Conservation (phyloP, 768 basidiomycete species). For the Russula foetens region DNA sequence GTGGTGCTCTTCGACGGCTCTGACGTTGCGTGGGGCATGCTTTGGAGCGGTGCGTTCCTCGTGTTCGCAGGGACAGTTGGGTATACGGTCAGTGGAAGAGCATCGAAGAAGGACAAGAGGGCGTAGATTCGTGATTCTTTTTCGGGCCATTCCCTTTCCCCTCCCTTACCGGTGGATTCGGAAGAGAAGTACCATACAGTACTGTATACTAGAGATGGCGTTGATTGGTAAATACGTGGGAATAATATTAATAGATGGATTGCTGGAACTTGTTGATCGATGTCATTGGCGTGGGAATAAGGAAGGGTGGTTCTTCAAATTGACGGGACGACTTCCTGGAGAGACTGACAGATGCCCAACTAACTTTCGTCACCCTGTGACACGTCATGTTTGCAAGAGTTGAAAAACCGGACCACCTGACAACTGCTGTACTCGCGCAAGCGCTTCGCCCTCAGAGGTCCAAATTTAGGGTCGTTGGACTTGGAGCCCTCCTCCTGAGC, state of each 20-base stretch:
- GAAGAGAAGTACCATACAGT: too few relatives aligned
- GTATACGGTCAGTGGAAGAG: slow-evolving; percentile 42
- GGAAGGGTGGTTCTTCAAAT: too few relatives aligned
- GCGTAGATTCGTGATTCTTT: background rate
- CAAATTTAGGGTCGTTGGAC: background rate
- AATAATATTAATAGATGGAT: too few relatives aligned
- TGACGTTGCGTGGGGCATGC: slow-evolving; percentile 29
- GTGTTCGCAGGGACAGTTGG: slow-evolving; percentile 65
- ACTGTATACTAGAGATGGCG: too few relatives aligned
- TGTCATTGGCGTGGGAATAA: too few relatives aligned
- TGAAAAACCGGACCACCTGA: background rate
- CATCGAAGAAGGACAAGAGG: slow-evolving; percentile 19
- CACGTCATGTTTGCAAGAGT: background rate
- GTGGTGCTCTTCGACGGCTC: slow-evolving; percentile 41
- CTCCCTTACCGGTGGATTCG: too few relatives aligned
- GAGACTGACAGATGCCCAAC: too few relatives aligned
- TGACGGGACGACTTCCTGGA: too few relatives aligned
- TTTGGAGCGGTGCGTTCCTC: slow-evolving; percentile 63
- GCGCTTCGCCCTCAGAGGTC: background rate
- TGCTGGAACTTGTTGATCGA: too few relatives aligned
- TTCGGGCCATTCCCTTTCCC: background rate
- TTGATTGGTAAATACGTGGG: too few relatives aligned
- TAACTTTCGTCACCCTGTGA: background rate
- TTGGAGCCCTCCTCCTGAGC: background rate
- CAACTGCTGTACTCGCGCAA: background rate